Evolutionary conservation across 2,329 filamentous ascomycete genomes (phyloP).

Genomic region (Daldinia eschscholtzii): DNA sequence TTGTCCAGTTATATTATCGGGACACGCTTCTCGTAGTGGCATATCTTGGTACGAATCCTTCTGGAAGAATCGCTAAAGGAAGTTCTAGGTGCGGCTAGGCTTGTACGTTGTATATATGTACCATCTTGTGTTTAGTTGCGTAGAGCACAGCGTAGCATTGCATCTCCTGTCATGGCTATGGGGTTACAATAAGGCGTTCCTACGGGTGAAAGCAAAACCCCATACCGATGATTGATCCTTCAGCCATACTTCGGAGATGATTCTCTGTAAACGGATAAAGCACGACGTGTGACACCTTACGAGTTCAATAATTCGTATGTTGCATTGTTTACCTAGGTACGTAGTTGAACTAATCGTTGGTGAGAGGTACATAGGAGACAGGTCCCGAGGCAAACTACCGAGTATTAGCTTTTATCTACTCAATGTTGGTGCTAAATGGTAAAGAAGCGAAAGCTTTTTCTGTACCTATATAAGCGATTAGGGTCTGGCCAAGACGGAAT

Average conservation of each 20-base stretch:
- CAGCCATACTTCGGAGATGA: neutral
- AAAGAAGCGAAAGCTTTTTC: neutral
- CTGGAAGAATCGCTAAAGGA: constrained; percentile 29
- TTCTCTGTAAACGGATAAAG: neutral
- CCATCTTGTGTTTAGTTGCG: constrained; percentile 4
- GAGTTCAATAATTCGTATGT: neutral
- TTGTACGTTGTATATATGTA: constrained; percentile 10
- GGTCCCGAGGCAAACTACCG: neutral
- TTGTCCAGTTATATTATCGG: constrained; percentile 28
- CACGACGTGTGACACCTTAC: neutral
- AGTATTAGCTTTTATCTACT: neutral
- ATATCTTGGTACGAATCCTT: constrained; percentile 29
- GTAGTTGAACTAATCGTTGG: neutral
- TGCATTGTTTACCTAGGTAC: neutral
- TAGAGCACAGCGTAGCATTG: neutral
- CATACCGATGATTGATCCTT: neutral
- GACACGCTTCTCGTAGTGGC: constrained; percentile 11
- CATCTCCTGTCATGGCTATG: neutral
- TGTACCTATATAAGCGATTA: neutral
- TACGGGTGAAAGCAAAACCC: neutral
- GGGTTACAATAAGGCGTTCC: neutral
- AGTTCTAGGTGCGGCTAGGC: constrained; percentile 21
- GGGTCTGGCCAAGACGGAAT: neutral
- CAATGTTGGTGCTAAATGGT: neutral
- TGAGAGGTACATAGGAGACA: neutral